phyloP scores from a whole-genome alignment of 768 basidiomycete species.

The Lactarius tabidus region DNA sequence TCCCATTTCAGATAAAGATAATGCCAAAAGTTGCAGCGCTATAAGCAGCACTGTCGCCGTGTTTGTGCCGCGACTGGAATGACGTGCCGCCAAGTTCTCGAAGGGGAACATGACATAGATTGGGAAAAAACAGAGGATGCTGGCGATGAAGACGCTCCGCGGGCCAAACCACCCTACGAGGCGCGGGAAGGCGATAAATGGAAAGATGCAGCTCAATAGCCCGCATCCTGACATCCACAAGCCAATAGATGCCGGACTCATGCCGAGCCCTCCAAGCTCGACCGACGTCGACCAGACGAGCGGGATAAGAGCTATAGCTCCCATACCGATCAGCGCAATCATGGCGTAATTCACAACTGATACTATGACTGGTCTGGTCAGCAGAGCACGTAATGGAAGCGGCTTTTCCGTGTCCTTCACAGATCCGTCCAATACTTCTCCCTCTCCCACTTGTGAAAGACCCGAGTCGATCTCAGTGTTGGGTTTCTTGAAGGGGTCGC shows the following conservation, averaged over 20 bases:
- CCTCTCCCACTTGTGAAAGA: neutral
- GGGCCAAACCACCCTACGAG: constrained; percentile 37
- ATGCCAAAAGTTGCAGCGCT: too few species aligned
- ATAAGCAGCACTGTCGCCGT: too few species aligned
- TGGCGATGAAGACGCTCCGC: constrained; percentile 23
- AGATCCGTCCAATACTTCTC: neutral
- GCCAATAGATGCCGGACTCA: constrained; percentile 38
- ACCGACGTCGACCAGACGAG: too few species aligned
- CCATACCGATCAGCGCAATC: too few species aligned
- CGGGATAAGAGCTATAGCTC: too few species aligned
- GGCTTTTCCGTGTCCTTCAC: constrained; percentile 13
- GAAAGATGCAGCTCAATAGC: constrained; percentile 37
- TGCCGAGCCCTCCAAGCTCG: constrained; percentile 11
- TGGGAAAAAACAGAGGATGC: too few species aligned
- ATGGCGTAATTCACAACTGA: too few species aligned
- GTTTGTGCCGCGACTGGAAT: neutral
- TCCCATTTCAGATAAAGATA: too few species aligned
- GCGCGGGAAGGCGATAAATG: constrained; percentile 37
- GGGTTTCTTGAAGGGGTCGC: neutral
- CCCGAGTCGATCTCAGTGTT: neutral
- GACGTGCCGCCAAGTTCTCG: neutral
- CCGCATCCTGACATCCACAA: constrained; percentile 36
- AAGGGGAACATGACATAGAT: too few species aligned
- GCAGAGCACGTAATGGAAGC: constrained; percentile 34
- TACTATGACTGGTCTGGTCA: constrained; percentile 15